phyloP scores from a whole-genome alignment of 192 early-diverging fungal species.

The Backusella luteola region DNA sequence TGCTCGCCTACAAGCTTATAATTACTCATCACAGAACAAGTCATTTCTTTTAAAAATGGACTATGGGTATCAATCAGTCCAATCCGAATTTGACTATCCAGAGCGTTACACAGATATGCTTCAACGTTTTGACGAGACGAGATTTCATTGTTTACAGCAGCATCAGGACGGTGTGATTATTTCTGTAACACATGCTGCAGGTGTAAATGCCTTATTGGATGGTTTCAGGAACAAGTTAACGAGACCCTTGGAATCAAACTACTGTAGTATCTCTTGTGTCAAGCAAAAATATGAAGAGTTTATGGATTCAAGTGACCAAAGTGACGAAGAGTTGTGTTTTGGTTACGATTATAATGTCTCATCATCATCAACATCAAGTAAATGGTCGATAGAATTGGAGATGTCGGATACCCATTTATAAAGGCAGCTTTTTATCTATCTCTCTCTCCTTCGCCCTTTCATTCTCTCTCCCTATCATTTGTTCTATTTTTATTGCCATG shows the following conservation, averaged over 20 bases:
- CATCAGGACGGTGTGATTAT: constrained; percentile 15
- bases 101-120: constrained; percentile 32
- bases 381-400: background rate
- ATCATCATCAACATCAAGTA: background rate
- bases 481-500: background rate
- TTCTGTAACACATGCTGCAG: constrained; percentile 33
- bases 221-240: constrained; percentile 21
- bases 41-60: constrained; percentile 17
- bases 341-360: background rate
- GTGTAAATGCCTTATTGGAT: constrained; percentile 38
- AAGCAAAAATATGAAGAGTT: background rate
- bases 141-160: constrained; percentile 9
- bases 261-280: constrained; percentile 22
- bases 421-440: background rate
- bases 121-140: constrained; percentile 26
- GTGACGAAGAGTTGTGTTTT: constrained; percentile 10
- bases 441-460: background rate
- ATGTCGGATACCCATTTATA: constrained; percentile 6
- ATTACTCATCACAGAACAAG: constrained; percentile 3
- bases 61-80: constrained; percentile 12
- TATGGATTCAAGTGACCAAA: constrained; percentile 13
- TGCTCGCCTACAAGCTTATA: constrained; percentile 22
- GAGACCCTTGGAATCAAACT: constrained; percentile 16
- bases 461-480: background rate
- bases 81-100: constrained; percentile 30